Evolutionary conservation across 805 yeast genomes (phyloP), one percentile per base, ranked within the genome.

Genomic region (Metschnikowia koreensis): DNA sequence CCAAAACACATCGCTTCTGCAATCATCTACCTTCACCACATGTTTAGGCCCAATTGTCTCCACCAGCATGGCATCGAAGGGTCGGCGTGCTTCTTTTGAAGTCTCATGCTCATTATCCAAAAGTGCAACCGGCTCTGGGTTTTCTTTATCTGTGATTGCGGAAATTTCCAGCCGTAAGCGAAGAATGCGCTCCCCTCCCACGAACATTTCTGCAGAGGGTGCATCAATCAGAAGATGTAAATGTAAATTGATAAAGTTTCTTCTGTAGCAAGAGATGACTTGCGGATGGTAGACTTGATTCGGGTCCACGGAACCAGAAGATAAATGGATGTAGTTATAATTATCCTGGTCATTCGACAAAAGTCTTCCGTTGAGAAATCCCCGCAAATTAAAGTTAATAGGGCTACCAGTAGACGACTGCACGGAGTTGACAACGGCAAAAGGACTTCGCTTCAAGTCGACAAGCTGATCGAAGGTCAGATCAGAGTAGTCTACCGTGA

Each of bases 221-320:
- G 29, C 13, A 27, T 50, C 52, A 13, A 46, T 41, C 4, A 48
- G 22, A 11, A 51, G 42, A 26, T 46, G 44, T 26, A 53, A 50
- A 34, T 50, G 46, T 13, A 54, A 28, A 53, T 70, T 75, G 44
- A 75, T 73, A 57, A 62, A 73, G 55, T 76, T 76, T 50, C 81
- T 58, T 53, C 81, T 60, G 59, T 76, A 76, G 55, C 80, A 76
- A 10, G 77, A 69, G 26, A 76, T 68, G n/a, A 74, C 76, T 48
- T 61, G 67, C 11, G 77, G 74, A 39, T 66, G 66, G 40, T 54
- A 51, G 22, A 36, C 26, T 33, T 33, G 51, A 7, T 33, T 7
- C 3, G 41, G 50, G 46, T 52, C 52, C 28, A 56, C 57, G 15
- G 53, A 22, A 13, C 59, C 60, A 1, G 56, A 12, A 7, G 49